These are phyloP conservation scores for Cryptococcus amylolentus DNA, from an alignment of 1,284 basidiomycete genomes.

Conservation along the genomic window DNA sequence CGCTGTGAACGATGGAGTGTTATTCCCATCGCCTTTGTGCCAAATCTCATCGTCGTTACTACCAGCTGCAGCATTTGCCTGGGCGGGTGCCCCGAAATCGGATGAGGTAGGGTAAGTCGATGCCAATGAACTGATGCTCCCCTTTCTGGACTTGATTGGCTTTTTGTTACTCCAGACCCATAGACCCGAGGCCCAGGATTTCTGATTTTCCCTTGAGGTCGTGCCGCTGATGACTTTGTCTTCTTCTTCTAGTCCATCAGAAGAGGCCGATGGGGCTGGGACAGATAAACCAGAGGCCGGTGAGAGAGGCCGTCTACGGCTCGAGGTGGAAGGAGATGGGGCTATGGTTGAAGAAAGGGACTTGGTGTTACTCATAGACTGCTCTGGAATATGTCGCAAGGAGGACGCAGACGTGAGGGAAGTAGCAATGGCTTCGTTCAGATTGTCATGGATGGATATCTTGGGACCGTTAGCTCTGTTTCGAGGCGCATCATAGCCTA, in stretches of 20 bases:
- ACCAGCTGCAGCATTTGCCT: conserved; percentile 7
- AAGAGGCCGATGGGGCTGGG: conserved; percentile 9
- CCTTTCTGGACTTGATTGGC: conserved; percentile 12
- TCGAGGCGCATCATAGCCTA: not conserved
- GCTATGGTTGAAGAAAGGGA: not conserved
- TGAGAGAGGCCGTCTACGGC: conserved; percentile 12
- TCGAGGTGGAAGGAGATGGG: conserved; percentile 6
- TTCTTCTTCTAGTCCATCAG: not conserved
- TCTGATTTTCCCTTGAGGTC: conserved; percentile 4
- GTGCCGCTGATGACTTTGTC: not conserved
- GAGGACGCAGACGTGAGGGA: conserved; percentile 24
- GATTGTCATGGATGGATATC: conserved; percentile 34
- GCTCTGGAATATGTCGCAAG: not conserved
- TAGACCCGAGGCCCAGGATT: conserved; percentile 31
- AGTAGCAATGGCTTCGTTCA: conserved; percentile 38
- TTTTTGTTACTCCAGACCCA: conserved; percentile 32
- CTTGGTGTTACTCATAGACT: not conserved
- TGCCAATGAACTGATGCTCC: conserved; percentile 17
- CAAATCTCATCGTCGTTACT: conserved; percentile 32
- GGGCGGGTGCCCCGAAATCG: not conserved
- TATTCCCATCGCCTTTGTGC: conserved; percentile 42
- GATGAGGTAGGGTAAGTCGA: not conserved
- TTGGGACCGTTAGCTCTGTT: conserved; percentile 1
- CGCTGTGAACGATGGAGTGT: conserved; percentile 40
- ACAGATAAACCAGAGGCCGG: conserved; percentile 15